Percentiles rank a stretch among this genome's conserved stretches.
phyloP scores from a whole-genome alignment of 2,329 filamentous ascomycete genomes.

The Cercospora canescens region DNA sequence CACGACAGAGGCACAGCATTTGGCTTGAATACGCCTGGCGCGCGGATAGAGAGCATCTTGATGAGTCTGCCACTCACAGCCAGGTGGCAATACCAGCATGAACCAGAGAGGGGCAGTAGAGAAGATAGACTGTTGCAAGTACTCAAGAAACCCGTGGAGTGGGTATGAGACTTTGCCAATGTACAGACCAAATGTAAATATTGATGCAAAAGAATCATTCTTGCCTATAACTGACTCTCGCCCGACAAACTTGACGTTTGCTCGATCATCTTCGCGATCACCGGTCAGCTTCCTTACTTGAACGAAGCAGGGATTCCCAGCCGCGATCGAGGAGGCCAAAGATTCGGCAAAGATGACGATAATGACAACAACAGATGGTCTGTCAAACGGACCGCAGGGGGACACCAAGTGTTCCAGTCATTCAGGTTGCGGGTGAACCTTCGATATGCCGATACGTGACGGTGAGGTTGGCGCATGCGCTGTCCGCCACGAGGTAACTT shows the following conservation, averaged over 20 bases:
- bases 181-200: background rate
- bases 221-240: background rate
- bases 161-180: conserved; percentile 46
- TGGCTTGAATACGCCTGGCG: conserved; percentile 87
- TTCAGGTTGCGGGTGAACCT: conserved; percentile 16
- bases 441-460: conserved; percentile 15
- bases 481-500: conserved; percentile 5
- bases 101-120: conserved; percentile 69
- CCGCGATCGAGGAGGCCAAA: conserved; percentile 9
- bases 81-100: conserved; percentile 94
- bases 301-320: conserved; percentile 4
- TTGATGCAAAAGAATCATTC: background rate
- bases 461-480: background rate
- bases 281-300: background rate
- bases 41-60: conserved; percentile 91
- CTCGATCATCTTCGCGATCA: background rate
- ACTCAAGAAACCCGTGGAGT: conserved; percentile 61
- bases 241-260: background rate
- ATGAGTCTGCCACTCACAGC: conserved; percentile 96
- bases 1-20: conserved; percentile 95
- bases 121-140: conserved; percentile 82
- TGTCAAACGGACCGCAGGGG: background rate
- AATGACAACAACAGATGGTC: background rate
- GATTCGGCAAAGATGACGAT: background rate
- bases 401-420: background rate